A percentile compares a stretch with the other conserved stretches of the same genome.
phyloP scores from a whole-genome alignment of 2,329 filamentous ascomycete genomes.

The Penicillium decumbens region DNA sequence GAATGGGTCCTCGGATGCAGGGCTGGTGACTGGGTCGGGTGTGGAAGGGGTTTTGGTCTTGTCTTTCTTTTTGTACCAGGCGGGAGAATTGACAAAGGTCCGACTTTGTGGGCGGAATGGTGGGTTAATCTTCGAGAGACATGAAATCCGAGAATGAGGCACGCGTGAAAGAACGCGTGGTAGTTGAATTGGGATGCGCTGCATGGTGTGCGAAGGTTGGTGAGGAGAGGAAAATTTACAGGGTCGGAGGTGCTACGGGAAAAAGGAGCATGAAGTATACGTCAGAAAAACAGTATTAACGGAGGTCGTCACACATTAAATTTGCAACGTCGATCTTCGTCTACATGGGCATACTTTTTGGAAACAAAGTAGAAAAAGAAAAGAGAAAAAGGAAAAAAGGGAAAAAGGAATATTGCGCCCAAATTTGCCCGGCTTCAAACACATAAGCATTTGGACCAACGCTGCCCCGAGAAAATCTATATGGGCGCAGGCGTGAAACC shows the following conservation, averaged over 20 bases:
- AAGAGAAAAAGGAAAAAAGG: not conserved
- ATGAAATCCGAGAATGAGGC: not conserved
- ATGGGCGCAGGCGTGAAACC: conserved; percentile 12
- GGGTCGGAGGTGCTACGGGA: not conserved
- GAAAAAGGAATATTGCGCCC: conserved; percentile 21
- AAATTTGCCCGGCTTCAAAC: conserved; percentile 26
- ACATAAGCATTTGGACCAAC: conserved; percentile 26
- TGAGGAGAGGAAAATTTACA: not conserved
- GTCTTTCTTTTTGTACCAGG: conserved; percentile 52
- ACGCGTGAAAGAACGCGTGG: conserved; percentile 1
- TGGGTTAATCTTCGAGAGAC: not conserved
- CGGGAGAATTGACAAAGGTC: conserved; percentile 43
- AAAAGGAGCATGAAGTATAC: not conserved
- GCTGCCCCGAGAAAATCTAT: conserved; percentile 20
- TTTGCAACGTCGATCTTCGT: conserved; percentile 30
- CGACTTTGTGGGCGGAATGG: conserved; percentile 2
- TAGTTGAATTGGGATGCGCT: conserved; percentile 10
- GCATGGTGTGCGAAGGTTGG: conserved; percentile 11
- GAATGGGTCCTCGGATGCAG: conserved; percentile 51
- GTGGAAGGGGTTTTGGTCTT: conserved; percentile 45
- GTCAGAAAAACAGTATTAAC: conserved; percentile 3
- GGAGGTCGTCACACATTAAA: conserved; percentile 31
- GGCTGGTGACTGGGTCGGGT: conserved; percentile 27
- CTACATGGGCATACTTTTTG: conserved; percentile 32
- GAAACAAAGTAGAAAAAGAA: conserved; percentile 17